These are phyloP conservation scores for Colletotrichum higginsianum DNA, from an alignment of 2,329 filamentous ascomycete species.

Conservation along the genomic window DNA sequence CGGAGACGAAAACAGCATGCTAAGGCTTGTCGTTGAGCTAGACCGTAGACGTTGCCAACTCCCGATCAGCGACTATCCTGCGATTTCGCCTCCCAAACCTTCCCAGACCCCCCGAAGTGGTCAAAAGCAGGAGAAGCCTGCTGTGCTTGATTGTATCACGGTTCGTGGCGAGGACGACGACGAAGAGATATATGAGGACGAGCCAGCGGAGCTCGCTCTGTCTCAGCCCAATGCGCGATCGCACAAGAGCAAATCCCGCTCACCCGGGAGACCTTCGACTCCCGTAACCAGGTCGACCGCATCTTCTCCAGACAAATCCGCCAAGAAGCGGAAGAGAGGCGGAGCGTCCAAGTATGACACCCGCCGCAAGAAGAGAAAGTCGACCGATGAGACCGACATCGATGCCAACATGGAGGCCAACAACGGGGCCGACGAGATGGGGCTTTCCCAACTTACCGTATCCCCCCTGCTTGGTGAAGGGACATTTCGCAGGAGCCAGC, in stretches of 20 bases:
- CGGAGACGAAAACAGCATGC: conserved; percentile 63
- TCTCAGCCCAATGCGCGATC: conserved; percentile 29
- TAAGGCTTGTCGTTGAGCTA: conserved; percentile 65
- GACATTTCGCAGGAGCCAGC: not conserved
- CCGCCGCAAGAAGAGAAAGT: conserved; percentile 48
- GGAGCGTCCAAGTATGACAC: conserved; percentile 45
- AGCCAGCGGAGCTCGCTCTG: conserved; percentile 34
- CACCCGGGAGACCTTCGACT: conserved; percentile 35
- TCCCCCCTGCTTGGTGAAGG: conserved; percentile 22
- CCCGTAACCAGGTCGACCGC: conserved; percentile 32
- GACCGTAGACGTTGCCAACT: conserved; percentile 58
- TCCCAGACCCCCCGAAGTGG: conserved; percentile 17
- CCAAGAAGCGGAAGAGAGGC: conserved; percentile 51
- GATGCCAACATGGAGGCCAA: not conserved
- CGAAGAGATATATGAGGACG: conserved; percentile 42
- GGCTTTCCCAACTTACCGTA: conserved; percentile 8
- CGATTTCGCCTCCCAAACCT: conserved; percentile 49
- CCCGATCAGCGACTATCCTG: conserved; percentile 44
- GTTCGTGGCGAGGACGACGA: conserved; percentile 47
- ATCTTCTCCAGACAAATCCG: conserved; percentile 44
- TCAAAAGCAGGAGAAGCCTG: conserved; percentile 45
- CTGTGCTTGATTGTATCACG: conserved; percentile 52
- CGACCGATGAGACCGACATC: conserved; percentile 9
- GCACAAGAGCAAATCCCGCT: conserved; percentile 32
- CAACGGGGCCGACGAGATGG: conserved; percentile 16